Percentiles rank a stretch among this genome's conserved stretches.
Evolutionary conservation across 139 green algal species (phyloP).

Genomic region (Edaphochlamys debaryana): DNA sequence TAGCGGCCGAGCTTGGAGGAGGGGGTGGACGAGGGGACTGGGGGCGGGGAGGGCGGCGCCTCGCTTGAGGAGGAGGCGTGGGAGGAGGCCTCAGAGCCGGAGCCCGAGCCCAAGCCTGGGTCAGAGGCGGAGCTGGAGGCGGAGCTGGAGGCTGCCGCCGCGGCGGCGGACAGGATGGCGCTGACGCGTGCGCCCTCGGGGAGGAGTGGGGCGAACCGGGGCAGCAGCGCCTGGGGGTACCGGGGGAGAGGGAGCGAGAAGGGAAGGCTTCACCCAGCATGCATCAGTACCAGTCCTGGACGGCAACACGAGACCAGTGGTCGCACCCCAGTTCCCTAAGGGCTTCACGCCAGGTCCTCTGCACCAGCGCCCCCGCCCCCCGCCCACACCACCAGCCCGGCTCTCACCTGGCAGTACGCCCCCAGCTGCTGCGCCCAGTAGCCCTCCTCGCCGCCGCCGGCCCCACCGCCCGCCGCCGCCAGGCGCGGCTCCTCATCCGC

Average conservation of each 20-base stretch:
- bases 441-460: neutral
- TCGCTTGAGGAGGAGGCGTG: too few species aligned
- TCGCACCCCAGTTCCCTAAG: neutral
- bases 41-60: too few species aligned
- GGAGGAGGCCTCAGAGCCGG: neutral
- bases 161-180: neutral
- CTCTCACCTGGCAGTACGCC: neutral
- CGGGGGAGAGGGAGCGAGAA: neutral
- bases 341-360: neutral
- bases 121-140: too few species aligned
- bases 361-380: too few species aligned
- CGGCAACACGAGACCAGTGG: neutral
- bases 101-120: neutral
- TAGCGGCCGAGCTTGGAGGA: neutral
- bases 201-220: neutral
- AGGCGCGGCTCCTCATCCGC: conserved; percentile 9
- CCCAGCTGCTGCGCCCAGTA: conserved; percentile 22
- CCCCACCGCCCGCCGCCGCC: neutral
- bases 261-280: neutral
- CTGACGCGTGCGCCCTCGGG: neutral
- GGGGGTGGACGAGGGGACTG: neutral
- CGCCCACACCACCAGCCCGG: neutral
- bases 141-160: neutral
- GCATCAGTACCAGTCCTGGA: neutral
- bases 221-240: neutral